Percentiles rank a stretch among this genome's conserved stretches.
These are phyloP conservation scores for Lasiosphaeria ovina DNA, from an alignment of 495 filamentous ascomycete genomes.

Conservation along the genomic window DNA sequence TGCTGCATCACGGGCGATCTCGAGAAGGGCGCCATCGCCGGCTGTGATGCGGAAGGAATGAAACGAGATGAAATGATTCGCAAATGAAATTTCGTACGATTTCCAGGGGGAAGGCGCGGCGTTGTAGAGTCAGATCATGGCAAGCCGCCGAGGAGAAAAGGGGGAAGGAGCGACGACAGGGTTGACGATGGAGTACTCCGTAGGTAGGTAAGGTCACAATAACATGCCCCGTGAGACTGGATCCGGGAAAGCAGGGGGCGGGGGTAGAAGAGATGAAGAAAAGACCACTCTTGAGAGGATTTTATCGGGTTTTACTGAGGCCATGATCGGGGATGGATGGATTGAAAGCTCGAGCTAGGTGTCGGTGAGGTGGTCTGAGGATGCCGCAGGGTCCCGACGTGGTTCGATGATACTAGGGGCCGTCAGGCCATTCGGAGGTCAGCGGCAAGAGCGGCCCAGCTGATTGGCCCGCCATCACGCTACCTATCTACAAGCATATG, in stretches of 20 bases:
- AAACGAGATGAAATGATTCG: not conserved
- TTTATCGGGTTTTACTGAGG: not conserved
- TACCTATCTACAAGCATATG: not conserved
- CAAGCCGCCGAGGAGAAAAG: too few species aligned
- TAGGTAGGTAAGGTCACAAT: too few species aligned
- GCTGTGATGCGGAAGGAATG: not conserved
- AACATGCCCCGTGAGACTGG: too few species aligned
- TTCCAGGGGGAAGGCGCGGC: too few species aligned
- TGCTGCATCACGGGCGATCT: slow-evolving; percentile 48
- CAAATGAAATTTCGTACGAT: not conserved
- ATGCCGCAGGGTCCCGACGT: not conserved
- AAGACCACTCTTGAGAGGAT: not conserved
- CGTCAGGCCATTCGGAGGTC: slow-evolving; percentile 1
- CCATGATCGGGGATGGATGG: not conserved
- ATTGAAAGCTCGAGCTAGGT: not conserved
- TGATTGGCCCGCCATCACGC: slow-evolving; percentile 2
- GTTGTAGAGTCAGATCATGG: too few species aligned
- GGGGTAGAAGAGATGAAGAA: not conserved
- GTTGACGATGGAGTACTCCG: too few species aligned
- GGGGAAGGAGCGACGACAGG: too few species aligned
- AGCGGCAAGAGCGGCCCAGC: not conserved
- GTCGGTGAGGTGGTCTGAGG: not conserved
- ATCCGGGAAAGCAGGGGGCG: not conserved
- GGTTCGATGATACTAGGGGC: slow-evolving; percentile 2
- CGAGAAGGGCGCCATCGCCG: slow-evolving; percentile 30